Evolutionary conservation across 2,329 filamentous ascomycete genomes (phyloP), one percentile per base, ranked within the genome.

Genomic region (Thermoascus crustaceus): DNA sequence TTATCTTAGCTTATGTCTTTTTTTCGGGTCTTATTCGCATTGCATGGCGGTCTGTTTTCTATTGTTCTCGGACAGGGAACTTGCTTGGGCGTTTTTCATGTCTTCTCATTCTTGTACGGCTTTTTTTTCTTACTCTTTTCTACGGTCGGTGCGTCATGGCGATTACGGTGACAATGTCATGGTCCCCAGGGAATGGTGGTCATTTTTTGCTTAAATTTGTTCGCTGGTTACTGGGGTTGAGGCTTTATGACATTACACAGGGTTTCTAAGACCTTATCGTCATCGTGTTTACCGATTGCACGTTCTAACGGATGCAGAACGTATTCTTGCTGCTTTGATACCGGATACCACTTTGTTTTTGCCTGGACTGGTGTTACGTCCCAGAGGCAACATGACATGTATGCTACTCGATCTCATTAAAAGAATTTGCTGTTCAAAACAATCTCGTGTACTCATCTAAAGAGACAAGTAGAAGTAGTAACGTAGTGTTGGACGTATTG

Each of bases 81-180:
- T 13, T 26, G 29, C 37, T 37, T 34, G 30, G 10, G 31, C 23
- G 25, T n/a, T 20, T 42, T 40, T 35, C 40, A 44, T 46, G 47
- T 54, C 53, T 53, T 54, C 39, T 47, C 26, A 16, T 29, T 52
- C 45, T 44, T 58, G 55, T 57, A 58, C 50, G 55, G 48, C 49
- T 47, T 40, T 44, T 52, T 47, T 30, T 32, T 37, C 32, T 44
- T 41, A 22, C 41, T 34, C 33, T 41, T 27, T 35, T 38, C 25
- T 47, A 42, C 40, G 34, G 38, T 42, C 46, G 33, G 44, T 41
- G 38, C 35, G 38, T 27, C 37, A 45, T 45, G 49, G 45, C 34
- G 32, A 37, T 42, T 36, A 31, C 39, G 30, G 24, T 26, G 26
- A 32, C 25, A 25, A 19, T 29, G 10, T 29, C 26, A 29, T 17